Evolutionary conservation across 2,329 filamentous ascomycete species (phyloP).

Genomic region (Capronia coronata): DNA sequence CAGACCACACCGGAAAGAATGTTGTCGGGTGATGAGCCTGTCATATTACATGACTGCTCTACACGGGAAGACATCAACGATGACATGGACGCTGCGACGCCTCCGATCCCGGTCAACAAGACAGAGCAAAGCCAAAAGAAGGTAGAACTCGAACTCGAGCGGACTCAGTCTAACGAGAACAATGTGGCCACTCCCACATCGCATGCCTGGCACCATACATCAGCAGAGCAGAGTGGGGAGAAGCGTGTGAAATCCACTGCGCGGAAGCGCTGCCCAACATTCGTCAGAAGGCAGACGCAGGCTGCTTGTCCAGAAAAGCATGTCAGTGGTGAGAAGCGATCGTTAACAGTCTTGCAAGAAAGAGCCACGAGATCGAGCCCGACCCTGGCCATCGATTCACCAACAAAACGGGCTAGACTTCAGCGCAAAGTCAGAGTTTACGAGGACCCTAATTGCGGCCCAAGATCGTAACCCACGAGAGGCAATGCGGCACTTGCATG

Average conservation of each 20-base stretch:
- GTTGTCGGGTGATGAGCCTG: background rate
- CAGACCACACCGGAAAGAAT: conserved; percentile 6
- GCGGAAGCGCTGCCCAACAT: conserved; percentile 18
- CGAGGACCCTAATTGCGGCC: conserved; percentile 7
- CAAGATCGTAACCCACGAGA: background rate
- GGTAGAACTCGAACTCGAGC: background rate
- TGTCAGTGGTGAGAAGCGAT: conserved; percentile 7
- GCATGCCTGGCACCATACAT: background rate
- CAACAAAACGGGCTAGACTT: conserved; percentile 14
- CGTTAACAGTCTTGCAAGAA: conserved; percentile 11
- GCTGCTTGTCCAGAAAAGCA: conserved; percentile 5
- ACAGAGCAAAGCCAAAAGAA: background rate
- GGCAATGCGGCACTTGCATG: too few relatives aligned
- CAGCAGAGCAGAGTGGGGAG: background rate
- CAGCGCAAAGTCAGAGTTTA: conserved; percentile 15
- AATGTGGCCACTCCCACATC: background rate
- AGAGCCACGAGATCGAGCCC: conserved; percentile 13
- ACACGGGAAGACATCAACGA: background rate
- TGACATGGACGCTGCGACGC: background rate
- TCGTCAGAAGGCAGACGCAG: conserved; percentile 17
- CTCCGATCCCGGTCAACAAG: background rate
- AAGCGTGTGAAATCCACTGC: background rate
- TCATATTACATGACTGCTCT: background rate
- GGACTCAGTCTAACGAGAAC: background rate
- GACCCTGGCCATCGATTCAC: conserved; percentile 5